Conservation (phyloP, 2,329 filamentous ascomycete genomes). For the Colletotrichum sp. region DNA sequence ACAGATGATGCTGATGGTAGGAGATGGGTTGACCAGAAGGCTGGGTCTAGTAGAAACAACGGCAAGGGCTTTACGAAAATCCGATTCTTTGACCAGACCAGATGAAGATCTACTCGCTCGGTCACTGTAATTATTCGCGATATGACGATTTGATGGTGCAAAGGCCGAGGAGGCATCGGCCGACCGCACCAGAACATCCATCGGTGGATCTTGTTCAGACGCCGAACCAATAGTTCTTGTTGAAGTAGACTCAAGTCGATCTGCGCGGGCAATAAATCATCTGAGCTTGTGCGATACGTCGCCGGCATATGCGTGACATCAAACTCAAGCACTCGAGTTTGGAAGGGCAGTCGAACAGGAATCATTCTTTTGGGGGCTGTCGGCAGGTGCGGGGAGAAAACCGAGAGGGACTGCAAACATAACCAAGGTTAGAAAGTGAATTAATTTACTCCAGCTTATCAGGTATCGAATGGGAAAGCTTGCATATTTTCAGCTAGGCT, state of each 20-base stretch:
- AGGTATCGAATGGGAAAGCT: no score
- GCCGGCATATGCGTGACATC: fast-evolving
- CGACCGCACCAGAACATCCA: not conserved
- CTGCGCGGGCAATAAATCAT: fast-evolving
- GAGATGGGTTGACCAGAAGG: not conserved
- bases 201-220: not conserved
- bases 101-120: not conserved
- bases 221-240: not conserved
- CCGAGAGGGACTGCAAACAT: no score
- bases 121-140: not conserved
- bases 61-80: not conserved
- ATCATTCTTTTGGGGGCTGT: no score
- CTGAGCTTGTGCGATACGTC: not conserved
- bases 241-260: fast-evolving
- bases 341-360: not conserved
- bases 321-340: not conserved
- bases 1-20: not conserved
- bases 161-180: not conserved
- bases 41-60: not conserved
- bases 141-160: not conserved
- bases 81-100: not conserved
- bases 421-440: no score
- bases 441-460: no score
- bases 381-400: no score
- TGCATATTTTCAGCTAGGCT: no score